A percentile compares a stretch with the other conserved stretches of the same genome.
These are phyloP conservation scores for Cryptosporidium baileyi DNA, from an alignment of 169 alveolate species.

Conservation along the genomic window DNA sequence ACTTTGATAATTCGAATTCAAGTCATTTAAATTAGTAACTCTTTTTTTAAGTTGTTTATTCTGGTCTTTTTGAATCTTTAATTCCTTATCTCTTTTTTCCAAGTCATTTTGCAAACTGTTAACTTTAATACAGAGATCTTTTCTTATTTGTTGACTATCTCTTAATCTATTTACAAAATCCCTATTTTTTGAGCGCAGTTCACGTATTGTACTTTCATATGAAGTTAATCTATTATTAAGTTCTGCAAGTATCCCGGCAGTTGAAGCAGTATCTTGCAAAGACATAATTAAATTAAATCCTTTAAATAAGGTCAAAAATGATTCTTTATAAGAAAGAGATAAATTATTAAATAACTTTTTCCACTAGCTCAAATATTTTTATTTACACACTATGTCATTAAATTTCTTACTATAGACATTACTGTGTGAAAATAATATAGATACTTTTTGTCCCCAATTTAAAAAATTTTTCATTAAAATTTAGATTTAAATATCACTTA, in stretches of 20 bases:
- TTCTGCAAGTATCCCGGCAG: constrained; percentile 70
- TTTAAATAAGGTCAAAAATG: not conserved
- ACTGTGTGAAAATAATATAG: constrained; percentile 28
- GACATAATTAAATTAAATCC: constrained; percentile 7
- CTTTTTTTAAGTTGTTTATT: constrained; percentile 64
- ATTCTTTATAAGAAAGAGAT: too few species aligned
- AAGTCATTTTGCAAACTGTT: constrained; percentile 55
- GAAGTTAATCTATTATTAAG: constrained; percentile 64
- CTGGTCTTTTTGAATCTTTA: constrained; percentile 44
- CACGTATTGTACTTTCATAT: constrained; percentile 67
- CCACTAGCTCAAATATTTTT: not conserved
- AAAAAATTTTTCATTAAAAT: not conserved
- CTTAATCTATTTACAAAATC: constrained; percentile 53
- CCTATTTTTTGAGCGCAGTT: constrained; percentile 38
- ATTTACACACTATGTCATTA: not conserved
- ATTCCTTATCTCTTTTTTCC: constrained; percentile 56
- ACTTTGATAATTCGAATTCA: constrained; percentile 50
- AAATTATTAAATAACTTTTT: too few species aligned
- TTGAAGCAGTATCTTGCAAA: constrained; percentile 64
- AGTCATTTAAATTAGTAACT: constrained; percentile 36
- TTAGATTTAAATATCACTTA: not conserved
- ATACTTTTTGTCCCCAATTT: too few species aligned
- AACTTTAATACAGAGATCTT: constrained; percentile 54
- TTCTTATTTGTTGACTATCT: constrained; percentile 65
- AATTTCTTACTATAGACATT: not conserved